phyloP scores from a whole-genome alignment of 2,329 filamentous ascomycete genomes.

The Didymella pomorum region DNA sequence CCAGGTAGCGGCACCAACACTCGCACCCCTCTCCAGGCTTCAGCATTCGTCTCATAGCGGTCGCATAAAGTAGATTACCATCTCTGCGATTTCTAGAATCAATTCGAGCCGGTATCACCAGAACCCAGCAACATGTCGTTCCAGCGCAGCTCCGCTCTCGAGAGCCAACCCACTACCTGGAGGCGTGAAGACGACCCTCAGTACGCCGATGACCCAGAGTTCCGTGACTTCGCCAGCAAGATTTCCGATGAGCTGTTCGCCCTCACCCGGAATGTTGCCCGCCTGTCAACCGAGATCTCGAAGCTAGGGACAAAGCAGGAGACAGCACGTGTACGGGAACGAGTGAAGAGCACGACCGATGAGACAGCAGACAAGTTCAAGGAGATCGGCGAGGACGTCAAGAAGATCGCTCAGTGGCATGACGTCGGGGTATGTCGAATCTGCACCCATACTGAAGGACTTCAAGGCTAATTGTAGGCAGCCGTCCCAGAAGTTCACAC shows the following conservation, averaged over 20 bases:
- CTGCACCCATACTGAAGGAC: slow-evolving; percentile 14
- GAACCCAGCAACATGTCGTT: slow-evolving; percentile 75
- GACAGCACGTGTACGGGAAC: slow-evolving; percentile 87
- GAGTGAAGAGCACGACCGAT: slow-evolving; percentile 86
- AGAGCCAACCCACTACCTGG: slow-evolving; percentile 76
- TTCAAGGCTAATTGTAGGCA: slow-evolving; percentile 51
- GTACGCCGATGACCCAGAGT: slow-evolving; percentile 93
- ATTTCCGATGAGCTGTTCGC: slow-evolving; percentile 90
- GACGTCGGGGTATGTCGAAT: slow-evolving; percentile 72
- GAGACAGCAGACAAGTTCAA: slow-evolving; percentile 88
- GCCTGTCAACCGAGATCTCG: slow-evolving; percentile 82
- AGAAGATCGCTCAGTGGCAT: slow-evolving; percentile 81
- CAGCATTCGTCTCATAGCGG: slow-evolving; percentile 3
- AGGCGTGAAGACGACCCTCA: slow-evolving; percentile 73
- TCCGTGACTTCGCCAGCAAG: slow-evolving; percentile 80
- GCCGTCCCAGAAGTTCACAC: slow-evolving; percentile 95
- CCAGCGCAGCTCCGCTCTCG: slow-evolving; percentile 82
- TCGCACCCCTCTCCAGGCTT: slow-evolving; percentile 15
- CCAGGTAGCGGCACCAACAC: slow-evolving; percentile 35
- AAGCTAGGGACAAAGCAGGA: slow-evolving; percentile 90
- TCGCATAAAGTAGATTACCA: slow-evolving; percentile 15
- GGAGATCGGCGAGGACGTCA: slow-evolving; percentile 90
- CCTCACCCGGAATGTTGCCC: slow-evolving; percentile 85
- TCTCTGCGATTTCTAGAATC: not conserved
- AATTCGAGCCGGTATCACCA: not conserved